Evolutionary conservation across 2,329 filamentous ascomycete genomes (phyloP).

Genomic region (Biscogniauxia marginata): DNA sequence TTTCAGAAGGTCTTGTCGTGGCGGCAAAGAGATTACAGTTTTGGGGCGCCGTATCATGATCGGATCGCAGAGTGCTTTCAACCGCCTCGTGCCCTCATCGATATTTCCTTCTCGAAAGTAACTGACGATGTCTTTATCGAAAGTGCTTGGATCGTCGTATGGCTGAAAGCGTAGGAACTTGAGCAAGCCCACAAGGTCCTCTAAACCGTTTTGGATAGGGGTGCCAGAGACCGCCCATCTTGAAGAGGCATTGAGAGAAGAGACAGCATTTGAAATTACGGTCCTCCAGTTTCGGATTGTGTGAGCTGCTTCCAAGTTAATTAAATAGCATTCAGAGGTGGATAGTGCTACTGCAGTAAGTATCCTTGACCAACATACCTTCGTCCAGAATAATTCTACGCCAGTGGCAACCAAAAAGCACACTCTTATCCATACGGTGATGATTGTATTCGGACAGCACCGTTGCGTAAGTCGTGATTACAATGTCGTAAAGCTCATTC

Average conservation of each 20-base stretch:
- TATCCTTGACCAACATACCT: no score
- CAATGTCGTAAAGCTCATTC: background rate
- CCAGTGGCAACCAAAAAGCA: constrained; percentile 1
- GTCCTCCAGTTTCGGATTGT: constrained; percentile 5
- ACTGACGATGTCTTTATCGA: constrained; percentile 6
- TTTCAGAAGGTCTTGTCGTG: constrained; percentile 1
- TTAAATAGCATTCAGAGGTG: background rate
- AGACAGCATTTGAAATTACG: constrained; percentile 1
- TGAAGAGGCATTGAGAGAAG: background rate
- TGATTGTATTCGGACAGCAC: constrained; percentile 1
- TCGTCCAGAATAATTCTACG: constrained; percentile 6
- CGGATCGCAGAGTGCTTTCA: constrained; percentile 3
- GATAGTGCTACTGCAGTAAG: no score
- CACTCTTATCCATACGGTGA: background rate
- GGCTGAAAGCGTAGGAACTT: constrained; percentile 1
- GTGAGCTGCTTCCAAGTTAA: background rate
- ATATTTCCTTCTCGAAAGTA: constrained; percentile 1
- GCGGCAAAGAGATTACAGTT: background rate
- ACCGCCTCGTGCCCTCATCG: constrained; percentile 1
- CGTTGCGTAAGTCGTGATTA: constrained; percentile 5
- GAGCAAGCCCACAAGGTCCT: constrained; percentile 1
- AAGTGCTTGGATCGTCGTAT: background rate
- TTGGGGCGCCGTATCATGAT: constrained; percentile 2
- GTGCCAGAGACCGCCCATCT: constrained; percentile 6
- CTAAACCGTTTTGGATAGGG: constrained; percentile 5